These are phyloP conservation scores for Lecanicillium sp. DNA, from an alignment of 2,329 filamentous ascomycete genomes.

Conservation along the genomic window DNA sequence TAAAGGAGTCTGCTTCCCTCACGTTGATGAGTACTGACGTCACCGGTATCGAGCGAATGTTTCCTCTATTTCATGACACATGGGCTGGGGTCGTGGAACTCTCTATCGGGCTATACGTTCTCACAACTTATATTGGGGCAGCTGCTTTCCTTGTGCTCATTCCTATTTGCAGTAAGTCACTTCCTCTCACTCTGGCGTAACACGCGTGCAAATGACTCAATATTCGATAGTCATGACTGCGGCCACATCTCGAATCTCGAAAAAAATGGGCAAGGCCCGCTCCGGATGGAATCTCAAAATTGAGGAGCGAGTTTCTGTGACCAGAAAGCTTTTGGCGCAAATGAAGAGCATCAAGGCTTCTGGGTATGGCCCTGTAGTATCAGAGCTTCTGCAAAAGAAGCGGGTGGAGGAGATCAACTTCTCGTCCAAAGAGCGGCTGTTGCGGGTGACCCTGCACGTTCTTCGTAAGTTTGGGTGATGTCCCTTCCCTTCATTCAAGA, in stretches of 20 bases:
- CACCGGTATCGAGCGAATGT: constrained; percentile 1
- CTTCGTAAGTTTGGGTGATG: neutral
- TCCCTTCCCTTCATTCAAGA: no score
- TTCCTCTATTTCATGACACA: constrained; percentile 4
- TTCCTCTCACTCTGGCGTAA: no score
- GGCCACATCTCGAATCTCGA: constrained; percentile 1
- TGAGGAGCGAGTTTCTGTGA: constrained; percentile 5
- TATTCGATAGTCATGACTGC: neutral
- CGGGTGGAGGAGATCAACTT: constrained; percentile 11
- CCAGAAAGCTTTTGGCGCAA: constrained; percentile 16
- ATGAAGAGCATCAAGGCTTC: constrained; percentile 30
- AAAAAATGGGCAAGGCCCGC: constrained; percentile 3
- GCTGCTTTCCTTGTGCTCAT: constrained; percentile 5
- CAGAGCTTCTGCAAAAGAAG: constrained; percentile 7
- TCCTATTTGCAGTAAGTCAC: neutral
- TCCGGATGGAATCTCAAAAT: constrained; percentile 7
- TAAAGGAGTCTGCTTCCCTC: constrained; percentile 6
- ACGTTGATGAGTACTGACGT: constrained; percentile 8
- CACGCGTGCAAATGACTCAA: no score
- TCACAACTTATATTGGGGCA: constrained; percentile 5
- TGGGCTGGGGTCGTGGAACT: constrained; percentile 7
- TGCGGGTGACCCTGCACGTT: constrained; percentile 3
- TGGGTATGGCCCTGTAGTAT: constrained; percentile 16
- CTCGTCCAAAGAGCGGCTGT: constrained; percentile 1
- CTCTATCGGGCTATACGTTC: constrained; percentile 4